A percentile compares a stretch with the other conserved stretches of the same genome.
phyloP scores from a whole-genome alignment of 2,329 filamentous ascomycete genomes.

The Cordyceps tenuipes region DNA sequence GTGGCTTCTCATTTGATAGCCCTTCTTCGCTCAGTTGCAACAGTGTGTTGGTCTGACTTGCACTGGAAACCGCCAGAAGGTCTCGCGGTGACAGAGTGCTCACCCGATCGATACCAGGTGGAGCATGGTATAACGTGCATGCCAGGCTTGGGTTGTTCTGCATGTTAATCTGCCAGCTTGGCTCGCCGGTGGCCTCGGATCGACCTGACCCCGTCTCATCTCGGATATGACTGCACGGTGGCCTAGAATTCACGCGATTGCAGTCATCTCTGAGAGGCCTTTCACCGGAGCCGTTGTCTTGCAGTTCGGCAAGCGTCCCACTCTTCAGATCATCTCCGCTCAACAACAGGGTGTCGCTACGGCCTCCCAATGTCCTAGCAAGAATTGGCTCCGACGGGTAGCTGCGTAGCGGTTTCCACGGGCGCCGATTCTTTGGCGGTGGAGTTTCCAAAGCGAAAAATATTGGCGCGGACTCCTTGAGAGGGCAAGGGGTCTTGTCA shows the following conservation, averaged over 20 bases:
- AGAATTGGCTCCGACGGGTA: constrained; percentile 4
- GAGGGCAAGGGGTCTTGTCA: constrained; percentile 82
- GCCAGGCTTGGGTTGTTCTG: not conserved
- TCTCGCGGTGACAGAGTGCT: not conserved
- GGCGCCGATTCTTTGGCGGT: not conserved
- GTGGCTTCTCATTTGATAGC: not conserved
- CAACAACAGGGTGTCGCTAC: not conserved
- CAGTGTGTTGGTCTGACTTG: not conserved
- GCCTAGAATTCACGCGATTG: too few species aligned
- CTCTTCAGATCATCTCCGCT: not conserved
- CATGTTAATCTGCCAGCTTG: not conserved
- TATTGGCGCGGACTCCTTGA: constrained; percentile 36
- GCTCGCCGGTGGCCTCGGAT: not conserved
- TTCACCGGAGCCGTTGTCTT: not conserved
- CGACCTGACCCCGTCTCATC: too few species aligned
- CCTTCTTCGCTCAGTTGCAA: not conserved
- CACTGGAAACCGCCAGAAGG: not conserved
- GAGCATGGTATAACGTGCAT: not conserved
- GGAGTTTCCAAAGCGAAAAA: not conserved
- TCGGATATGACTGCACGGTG: not conserved
- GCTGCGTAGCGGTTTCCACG: constrained; percentile 4
- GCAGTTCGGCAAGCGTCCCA: not conserved
- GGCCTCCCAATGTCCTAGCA: not conserved
- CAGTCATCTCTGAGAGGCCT: not conserved
- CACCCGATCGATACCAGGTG: too few species aligned